Evolutionary conservation across 257 asterid species (phyloP).

Genomic region (Gardenia jasminoides): DNA sequence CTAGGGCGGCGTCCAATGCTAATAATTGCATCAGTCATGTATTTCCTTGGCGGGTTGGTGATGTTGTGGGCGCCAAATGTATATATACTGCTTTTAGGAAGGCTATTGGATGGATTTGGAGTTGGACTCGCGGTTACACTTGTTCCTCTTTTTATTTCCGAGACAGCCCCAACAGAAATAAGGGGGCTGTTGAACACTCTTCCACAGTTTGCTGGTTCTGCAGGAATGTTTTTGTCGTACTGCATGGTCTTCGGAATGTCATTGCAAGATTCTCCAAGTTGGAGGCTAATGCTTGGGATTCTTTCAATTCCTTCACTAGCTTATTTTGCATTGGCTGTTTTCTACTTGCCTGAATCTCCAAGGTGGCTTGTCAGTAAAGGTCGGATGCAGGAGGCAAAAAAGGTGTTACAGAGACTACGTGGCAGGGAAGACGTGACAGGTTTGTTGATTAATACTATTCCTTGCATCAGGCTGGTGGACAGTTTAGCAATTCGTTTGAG

Average conservation of each 20-base stretch:
- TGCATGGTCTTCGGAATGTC: slow-evolving; percentile 96
- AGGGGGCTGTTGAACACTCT: slow-evolving; percentile 77
- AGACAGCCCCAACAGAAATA: slow-evolving; percentile 93
- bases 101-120: slow-evolving; percentile 93
- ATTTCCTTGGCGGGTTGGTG: slow-evolving; percentile 75
- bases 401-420: slow-evolving; percentile 69
- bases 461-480: neutral
- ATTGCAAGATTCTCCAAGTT: slow-evolving; percentile 62
- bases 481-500: neutral
- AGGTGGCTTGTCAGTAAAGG: slow-evolving; percentile 98
- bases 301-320: slow-evolving; percentile 74
- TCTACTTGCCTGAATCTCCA: slow-evolving; percentile 92
- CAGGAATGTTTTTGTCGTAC: slow-evolving; percentile 84
- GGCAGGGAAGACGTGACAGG: slow-evolving; percentile 91
- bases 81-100: slow-evolving; percentile 70
- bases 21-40: slow-evolving; percentile 67
- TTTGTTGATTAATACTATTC: slow-evolving; percentile 19
- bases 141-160: slow-evolving; percentile 88
- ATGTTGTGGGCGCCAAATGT: slow-evolving; percentile 98
- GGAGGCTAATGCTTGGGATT: slow-evolving; percentile 97
- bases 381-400: slow-evolving; percentile 73
- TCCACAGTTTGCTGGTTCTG: slow-evolving; percentile 89
- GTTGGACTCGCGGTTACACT: slow-evolving; percentile 91
- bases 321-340: slow-evolving; percentile 55
- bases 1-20: slow-evolving; percentile 97